phyloP scores from a whole-genome alignment of 306 rosid genomes.

The Gleditsia sinensis region DNA sequence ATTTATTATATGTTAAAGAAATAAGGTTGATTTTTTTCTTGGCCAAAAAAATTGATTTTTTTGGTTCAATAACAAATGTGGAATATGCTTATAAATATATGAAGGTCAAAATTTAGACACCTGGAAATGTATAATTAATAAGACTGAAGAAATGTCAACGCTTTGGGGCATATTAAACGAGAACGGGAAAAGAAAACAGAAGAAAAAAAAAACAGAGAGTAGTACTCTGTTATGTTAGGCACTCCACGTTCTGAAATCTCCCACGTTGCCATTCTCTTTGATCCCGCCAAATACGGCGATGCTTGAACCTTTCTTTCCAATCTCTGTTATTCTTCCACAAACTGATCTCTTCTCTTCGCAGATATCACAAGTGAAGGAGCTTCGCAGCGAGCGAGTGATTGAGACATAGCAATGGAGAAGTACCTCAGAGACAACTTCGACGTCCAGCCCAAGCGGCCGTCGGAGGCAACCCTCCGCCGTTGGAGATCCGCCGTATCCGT shows the following conservation, averaged over 20 bases:
- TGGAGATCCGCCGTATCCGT: constrained; percentile 89
- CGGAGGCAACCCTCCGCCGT: constrained; percentile 61
- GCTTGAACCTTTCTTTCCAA: background rate
- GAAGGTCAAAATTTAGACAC: no score
- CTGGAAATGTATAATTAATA: no score
- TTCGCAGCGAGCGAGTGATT: background rate
- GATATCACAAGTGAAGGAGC: background rate
- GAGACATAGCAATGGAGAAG: constrained; percentile 48
- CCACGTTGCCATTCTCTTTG: background rate
- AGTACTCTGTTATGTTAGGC: background rate
- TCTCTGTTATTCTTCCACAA: background rate
- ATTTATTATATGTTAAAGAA: no score
- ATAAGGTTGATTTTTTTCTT: no score
- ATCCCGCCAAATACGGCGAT: constrained; percentile 9
- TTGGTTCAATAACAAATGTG: no score
- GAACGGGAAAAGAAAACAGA: no score
- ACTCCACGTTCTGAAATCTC: background rate
- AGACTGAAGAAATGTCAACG: no score
- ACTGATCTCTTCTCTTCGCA: no score
- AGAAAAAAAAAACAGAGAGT: background rate
- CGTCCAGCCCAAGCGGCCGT: constrained; percentile 61
- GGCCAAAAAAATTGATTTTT: no score
- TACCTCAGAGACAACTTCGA: constrained; percentile 71
- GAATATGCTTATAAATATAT: no score
- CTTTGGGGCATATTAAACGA: no score